Conservation (phyloP, 768 basidiomycete genomes). For the Tulasnella calospora region DNA sequence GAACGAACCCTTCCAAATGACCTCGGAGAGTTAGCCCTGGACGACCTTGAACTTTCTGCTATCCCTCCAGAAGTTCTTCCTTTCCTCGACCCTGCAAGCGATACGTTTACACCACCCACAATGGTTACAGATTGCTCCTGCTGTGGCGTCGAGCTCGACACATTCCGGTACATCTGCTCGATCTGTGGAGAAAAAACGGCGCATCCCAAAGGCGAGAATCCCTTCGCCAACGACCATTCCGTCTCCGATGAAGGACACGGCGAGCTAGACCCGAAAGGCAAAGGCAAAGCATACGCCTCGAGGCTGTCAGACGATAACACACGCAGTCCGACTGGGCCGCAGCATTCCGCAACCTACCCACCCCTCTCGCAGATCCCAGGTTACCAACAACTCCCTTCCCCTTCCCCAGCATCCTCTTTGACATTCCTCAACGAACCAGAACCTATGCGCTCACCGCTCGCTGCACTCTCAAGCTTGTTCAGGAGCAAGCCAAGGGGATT, state of each 20-base stretch:
- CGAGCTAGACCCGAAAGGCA: slow-evolving; percentile 43
- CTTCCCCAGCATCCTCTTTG: slow-evolving; percentile 1
- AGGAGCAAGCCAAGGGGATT: slow-evolving; percentile 7
- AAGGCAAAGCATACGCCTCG: slow-evolving; percentile 41
- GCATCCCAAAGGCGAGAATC: slow-evolving; percentile 18
- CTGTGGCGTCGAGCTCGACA: slow-evolving; percentile 67
- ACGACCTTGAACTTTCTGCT: slow-evolving; percentile 15
- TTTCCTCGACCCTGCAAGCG: slow-evolving; percentile 31
- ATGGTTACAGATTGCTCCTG: slow-evolving; percentile 76
- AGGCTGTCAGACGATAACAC: slow-evolving; percentile 27
- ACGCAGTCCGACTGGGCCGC: slow-evolving; percentile 39
- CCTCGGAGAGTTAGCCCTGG: background rate
- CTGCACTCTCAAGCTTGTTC: slow-evolving; percentile 10
- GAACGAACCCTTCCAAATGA: background rate
- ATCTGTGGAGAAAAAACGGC: slow-evolving; percentile 78
- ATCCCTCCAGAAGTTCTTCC: slow-evolving; percentile 27
- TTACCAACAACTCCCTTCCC: slow-evolving; percentile 5
- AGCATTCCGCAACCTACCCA: slow-evolving; percentile 28
- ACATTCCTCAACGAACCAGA: slow-evolving; percentile 1
- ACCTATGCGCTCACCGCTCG: background rate
- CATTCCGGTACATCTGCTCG: slow-evolving; percentile 85
- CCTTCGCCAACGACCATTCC: background rate
- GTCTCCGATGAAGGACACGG: background rate
- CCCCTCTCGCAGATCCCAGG: slow-evolving; percentile 13
- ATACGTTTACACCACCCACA: slow-evolving; percentile 42